Base-by-base conservation (phyloP, 495 filamentous ascomycete genomes). In the Xylaria bambusicola region DNA sequence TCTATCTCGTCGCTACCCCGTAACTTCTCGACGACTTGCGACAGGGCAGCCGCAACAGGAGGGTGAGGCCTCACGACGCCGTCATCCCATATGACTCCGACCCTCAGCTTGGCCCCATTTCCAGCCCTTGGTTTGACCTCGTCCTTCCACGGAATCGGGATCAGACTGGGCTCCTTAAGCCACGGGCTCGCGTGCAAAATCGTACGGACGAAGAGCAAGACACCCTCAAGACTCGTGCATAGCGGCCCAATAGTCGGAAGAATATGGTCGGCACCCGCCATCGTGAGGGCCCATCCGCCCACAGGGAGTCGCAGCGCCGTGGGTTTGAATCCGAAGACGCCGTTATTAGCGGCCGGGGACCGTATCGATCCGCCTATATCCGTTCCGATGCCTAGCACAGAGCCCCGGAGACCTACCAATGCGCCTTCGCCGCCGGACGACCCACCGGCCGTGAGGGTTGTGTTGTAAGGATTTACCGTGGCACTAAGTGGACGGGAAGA, bases 21-120 rank as follows among this genome's bases (percentile, higher is more conserved):
- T 17, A 91, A 71, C 45, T 82, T 81, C n/a, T 73, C 71, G n/a
- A 80, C 78, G 0, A 87, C 74, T 27, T 80, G 66, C 40, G 77
- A 71, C 18, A 92, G 68, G 7, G 84, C 88, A 8, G 86, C 74
- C 0, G 73, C 75, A 0, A 92, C 75, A 0, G 89, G 89, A 3
- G 89, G 89, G 64, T 92, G 88, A 1, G 88, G 88, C 42, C 76
- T 80, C 23, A 90, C 85, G n/a, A 86, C 71, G 26, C 82, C 85
- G 65, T 93, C 90, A 70, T 87, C 74, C 82, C 84, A 86, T 50
- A 92, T 73, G 20, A 93, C 82, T 2, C 74, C 90, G 24, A 93
- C 69, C 47, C 83, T 88, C 41, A 91, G 72, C 55, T 79, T 76
- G 8, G 31, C 2, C 38, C 10, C 12, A 48, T 71, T 74, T 0